Evolutionary conservation across 148 eudicot genomes (phyloP).

Genomic region (Camellia lanceoleosa): DNA sequence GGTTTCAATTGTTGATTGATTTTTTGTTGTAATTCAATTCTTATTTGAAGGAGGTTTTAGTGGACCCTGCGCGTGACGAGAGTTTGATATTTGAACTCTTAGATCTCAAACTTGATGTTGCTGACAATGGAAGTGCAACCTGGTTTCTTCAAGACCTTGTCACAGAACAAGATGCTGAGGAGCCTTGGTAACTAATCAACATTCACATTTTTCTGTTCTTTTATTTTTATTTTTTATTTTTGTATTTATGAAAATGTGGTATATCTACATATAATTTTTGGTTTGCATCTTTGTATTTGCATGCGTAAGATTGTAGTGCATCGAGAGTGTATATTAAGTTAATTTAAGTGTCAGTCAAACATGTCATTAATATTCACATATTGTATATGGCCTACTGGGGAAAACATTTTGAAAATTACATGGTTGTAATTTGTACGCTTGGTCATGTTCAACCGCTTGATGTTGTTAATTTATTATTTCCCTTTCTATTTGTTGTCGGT

Average conservation of each 20-base stretch:
- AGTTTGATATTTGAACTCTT: conserved; percentile 75
- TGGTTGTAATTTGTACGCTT: conserved; percentile 1
- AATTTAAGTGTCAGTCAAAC: not conserved
- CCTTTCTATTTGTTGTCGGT: not conserved
- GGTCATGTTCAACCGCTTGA: not conserved
- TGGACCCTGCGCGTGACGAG: conserved; percentile 71
- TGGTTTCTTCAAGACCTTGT: conserved; percentile 98
- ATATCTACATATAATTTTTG: not conserved
- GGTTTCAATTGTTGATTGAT: not conserved
- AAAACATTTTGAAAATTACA: not conserved
- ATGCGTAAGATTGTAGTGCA: not conserved
- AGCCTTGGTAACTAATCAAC: conserved; percentile 39
- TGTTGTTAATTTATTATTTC: not conserved
- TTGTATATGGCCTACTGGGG: not conserved
- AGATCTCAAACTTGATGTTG: conserved; percentile 72
- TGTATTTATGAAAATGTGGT: not conserved
- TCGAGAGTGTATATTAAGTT: not conserved
- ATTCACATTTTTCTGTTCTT: not conserved
- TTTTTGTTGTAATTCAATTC: conserved; percentile 7
- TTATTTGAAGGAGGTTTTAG: conserved; percentile 70
- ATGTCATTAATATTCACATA: not conserved
- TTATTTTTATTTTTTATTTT: not conserved
- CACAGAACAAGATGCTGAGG: conserved; percentile 81
- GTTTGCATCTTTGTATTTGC: not conserved
- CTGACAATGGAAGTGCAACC: conserved; percentile 72